phyloP scores from a whole-genome alignment of 345 rosid genomes.

The Aegle marmelos region DNA sequence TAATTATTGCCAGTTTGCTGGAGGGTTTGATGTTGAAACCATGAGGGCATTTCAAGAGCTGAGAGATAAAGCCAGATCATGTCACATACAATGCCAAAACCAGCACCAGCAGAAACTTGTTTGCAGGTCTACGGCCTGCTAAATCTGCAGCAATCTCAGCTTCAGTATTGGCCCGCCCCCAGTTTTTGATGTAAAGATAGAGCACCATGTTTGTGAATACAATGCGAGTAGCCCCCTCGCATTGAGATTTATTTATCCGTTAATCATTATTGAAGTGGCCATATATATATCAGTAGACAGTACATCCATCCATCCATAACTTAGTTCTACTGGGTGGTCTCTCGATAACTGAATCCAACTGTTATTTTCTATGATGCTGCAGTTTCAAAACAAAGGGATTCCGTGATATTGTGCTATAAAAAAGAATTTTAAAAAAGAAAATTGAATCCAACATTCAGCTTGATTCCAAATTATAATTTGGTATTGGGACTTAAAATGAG shows the following conservation, averaged over 20 bases:
- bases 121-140: constrained; percentile 57
- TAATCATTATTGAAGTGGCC: not conserved
- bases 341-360: not conserved
- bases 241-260: constrained; percentile 4
- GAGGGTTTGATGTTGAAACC: constrained; percentile 92
- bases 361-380: not conserved
- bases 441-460: too few species aligned
- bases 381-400: not conserved
- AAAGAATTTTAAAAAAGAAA: too few species aligned
- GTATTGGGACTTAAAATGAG: too few species aligned
- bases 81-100: constrained; percentile 71
- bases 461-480: too few species aligned
- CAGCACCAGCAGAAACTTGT: constrained; percentile 61
- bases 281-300: not conserved
- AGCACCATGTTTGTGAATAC: constrained; percentile 22
- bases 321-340: not conserved
- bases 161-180: constrained; percentile 24
- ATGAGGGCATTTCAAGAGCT: constrained; percentile 95
- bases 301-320: not conserved
- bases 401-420: not conserved
- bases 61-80: constrained; percentile 83
- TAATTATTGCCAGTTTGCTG: constrained; percentile 61
- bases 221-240: constrained; percentile 3
- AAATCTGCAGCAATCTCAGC: constrained; percentile 70
- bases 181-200: constrained; percentile 27